Base-by-base conservation (phyloP, 441 rosid genomes). In the Euphorbia schlechtendalii region DNA sequence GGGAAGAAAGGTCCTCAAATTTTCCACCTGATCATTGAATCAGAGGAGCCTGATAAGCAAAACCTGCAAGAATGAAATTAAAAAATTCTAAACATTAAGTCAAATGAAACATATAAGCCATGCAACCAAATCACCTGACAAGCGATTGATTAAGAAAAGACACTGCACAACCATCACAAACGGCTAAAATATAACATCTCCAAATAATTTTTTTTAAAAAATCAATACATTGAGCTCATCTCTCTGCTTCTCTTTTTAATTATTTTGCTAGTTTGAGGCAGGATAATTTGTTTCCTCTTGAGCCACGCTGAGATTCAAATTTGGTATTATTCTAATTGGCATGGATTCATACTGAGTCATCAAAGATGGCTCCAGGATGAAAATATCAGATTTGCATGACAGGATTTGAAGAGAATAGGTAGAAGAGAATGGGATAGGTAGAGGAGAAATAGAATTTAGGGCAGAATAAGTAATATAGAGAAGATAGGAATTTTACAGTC, bases 41-140 rank as follows among this genome's bases (percentile, higher is more conserved):
- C 98, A 55, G 98, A 95, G 30, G 99, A 92, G 60, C 99, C 99
- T 58, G 99, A 95, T 74, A 95, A 83, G 84, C 99, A 95, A 78
- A 54, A 95, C 88, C 99, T 95, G 83, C 59, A 81, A 80, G 51
- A 69, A 70, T 38, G 63, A 65, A 67, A 17, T 53, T 69, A 66
- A 49, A 59, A 74, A 64, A 63, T 18, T 3, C 18, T 25, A 40
- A 58, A 13, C 34, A 32, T 2, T 27, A n/a, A 22, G 14, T 57
- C 30, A 52, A 45, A 60, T 10, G n/a, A 59, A 72, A 48, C 46
- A 17, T 2, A 65, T 40, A 55, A 36, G 59, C 36, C 21, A 25
- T 24, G 18, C 57, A 64, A 64, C 40, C 38, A 63, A 59, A 57
- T 24, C 21, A 30, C 21, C 9, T 53, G 20, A 18, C 3, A 15